phyloP scores from a whole-genome alignment of 257 asterid species.

The Primulina huaijiensis region DNA sequence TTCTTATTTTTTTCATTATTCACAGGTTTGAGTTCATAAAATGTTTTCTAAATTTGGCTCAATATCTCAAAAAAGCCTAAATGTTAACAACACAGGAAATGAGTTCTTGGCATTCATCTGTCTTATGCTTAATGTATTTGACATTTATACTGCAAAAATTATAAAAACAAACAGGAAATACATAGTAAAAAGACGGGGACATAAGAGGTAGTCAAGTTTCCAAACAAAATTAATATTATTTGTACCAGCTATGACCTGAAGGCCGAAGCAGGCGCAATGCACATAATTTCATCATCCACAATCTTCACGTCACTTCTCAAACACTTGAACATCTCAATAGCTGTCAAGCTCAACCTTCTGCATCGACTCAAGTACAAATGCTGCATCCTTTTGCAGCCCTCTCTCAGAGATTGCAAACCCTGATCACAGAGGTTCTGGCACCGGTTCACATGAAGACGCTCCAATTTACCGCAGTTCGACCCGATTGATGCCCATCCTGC shows the following conservation, averaged over 20 bases:
- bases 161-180: too few relatives aligned
- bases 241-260: slow-evolving; percentile 23
- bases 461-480: slow-evolving; percentile 41
- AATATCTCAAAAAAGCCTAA: too few relatives aligned
- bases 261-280: slow-evolving; percentile 45
- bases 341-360: slow-evolving; percentile 30
- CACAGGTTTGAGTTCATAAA: too few relatives aligned
- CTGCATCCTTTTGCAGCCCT: slow-evolving; percentile 52
- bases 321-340: slow-evolving; percentile 47
- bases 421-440: slow-evolving; percentile 54
- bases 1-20: too few relatives aligned
- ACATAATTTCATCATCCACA: slow-evolving; percentile 49
- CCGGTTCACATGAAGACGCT: slow-evolving; percentile 61
- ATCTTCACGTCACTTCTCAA: slow-evolving; percentile 49
- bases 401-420: slow-evolving; percentile 53
- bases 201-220: too few relatives aligned
- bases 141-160: too few relatives aligned
- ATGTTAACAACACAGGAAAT: too few relatives aligned
- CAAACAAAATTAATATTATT: background rate
- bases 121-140: too few relatives aligned
- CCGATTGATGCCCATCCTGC: slow-evolving; percentile 64
- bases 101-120: too few relatives aligned
- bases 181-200: too few relatives aligned
- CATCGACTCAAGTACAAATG: slow-evolving; percentile 43
- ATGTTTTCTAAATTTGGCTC: too few relatives aligned